Conservation (phyloP, 2,329 filamentous ascomycete genomes). For the Colletotrichum shisoi region DNA sequence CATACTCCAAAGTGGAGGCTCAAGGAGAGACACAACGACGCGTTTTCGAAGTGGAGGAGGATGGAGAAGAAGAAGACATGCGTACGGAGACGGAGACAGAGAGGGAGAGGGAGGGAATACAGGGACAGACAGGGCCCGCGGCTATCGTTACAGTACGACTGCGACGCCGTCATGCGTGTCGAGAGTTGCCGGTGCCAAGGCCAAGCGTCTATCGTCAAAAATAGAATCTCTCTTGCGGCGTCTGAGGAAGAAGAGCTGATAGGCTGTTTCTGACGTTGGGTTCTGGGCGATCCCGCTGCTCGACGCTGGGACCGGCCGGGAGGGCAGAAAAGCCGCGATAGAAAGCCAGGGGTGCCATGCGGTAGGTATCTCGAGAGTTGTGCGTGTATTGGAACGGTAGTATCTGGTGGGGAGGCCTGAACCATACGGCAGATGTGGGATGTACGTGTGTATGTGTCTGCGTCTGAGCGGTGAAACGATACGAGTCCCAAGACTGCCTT, state of each 20-base stretch:
- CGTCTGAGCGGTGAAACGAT: slow-evolving; percentile 39
- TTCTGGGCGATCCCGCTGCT: neutral
- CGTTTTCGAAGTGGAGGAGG: slow-evolving; percentile 1
- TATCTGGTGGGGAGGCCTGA: too few relatives aligned
- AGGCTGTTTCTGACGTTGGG: neutral
- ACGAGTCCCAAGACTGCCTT: slow-evolving; percentile 33
- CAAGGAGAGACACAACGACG: slow-evolving; percentile 9
- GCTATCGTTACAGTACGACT: slow-evolving; percentile 11
- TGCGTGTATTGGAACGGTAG: slow-evolving; percentile 1
- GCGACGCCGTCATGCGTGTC: slow-evolving; percentile 36
- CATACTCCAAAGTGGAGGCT: slow-evolving; percentile 15
- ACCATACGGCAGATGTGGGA: too few relatives aligned
- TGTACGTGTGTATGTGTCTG: neutral
- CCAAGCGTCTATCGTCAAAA: slow-evolving; percentile 34
- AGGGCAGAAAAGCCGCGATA: slow-evolving; percentile 6
- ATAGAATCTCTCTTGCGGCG: slow-evolving; percentile 28
- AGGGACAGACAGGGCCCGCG: neutral
- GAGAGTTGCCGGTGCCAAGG: slow-evolving; percentile 25
- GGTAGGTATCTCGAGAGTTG: slow-evolving; percentile 2
- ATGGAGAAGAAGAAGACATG: slow-evolving; percentile 10
- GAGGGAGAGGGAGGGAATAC: neutral
- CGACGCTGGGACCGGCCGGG: neutral
- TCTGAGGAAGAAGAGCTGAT: slow-evolving; percentile 25
- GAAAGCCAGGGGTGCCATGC: slow-evolving; percentile 5
- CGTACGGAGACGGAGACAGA: too few relatives aligned